Conservation (phyloP, 2,329 filamentous ascomycete genomes). For the Ceratocystis lukuohia region DNA sequence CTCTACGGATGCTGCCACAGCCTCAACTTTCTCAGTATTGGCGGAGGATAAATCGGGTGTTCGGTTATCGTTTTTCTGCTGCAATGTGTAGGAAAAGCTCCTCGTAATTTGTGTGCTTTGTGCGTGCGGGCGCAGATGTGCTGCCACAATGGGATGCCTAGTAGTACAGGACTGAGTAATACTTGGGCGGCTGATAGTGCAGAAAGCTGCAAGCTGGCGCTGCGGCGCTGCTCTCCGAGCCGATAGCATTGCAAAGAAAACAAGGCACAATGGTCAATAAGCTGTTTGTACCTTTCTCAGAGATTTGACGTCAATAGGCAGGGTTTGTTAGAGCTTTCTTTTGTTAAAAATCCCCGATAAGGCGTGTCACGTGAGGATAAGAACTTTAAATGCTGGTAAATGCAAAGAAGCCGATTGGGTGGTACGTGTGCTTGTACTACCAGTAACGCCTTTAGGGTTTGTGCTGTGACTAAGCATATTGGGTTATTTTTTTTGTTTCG, state of each 20-base stretch:
- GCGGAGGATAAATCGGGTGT: background rate
- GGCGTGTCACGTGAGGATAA: constrained; percentile 16
- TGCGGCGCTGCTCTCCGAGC: background rate
- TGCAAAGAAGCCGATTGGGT: constrained; percentile 7
- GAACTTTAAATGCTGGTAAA: constrained; percentile 7
- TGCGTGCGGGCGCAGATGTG: background rate
- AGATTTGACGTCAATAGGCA: background rate
- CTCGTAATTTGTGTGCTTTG: background rate
- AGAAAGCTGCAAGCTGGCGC: background rate
- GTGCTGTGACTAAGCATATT: background rate
- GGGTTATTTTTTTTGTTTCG: background rate
- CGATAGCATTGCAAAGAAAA: constrained; percentile 10
- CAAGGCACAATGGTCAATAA: background rate
- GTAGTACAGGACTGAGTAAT: background rate
- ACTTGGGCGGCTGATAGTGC: background rate
- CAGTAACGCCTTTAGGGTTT: background rate
- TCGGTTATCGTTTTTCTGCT: constrained; percentile 1
- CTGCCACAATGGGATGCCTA: background rate
- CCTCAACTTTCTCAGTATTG: background rate
- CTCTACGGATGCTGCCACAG: background rate
- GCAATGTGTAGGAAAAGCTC: background rate
- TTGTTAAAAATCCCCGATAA: constrained; percentile 6
- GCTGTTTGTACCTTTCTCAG: background rate
- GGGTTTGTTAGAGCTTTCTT: constrained; percentile 10
- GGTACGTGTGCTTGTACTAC: background rate